Base-by-base conservation (phyloP, 495 filamentous ascomycete genomes). In the Hypoxylon fuscum region DNA sequence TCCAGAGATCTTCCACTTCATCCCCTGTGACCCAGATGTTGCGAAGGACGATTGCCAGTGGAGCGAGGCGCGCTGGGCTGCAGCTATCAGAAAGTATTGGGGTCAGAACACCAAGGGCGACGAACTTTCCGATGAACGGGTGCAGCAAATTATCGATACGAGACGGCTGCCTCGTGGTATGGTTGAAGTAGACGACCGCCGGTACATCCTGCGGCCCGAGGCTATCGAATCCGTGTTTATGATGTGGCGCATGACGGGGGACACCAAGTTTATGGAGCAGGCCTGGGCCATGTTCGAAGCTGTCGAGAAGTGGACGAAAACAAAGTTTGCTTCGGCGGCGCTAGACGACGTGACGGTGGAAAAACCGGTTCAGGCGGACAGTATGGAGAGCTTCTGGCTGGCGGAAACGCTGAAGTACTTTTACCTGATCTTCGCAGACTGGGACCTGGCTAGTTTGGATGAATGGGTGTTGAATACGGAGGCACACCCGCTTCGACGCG, bases 351-450 rank as follows among this genome's bases (percentile, higher is more conserved):
- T 71, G 21, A 74, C 70, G 11, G 8, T 12, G n/a, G 31, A 46
- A 5, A 51, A 47, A 8, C 73, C 73, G 37, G 53, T 58, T 14
- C 64, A 72, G 58, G 55, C 74, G 45, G 77, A 80, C 63, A 78
- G 74, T 47, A 79, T 78, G 78, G 78, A 81, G 68, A 79, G 76
- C 58, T 86, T 85, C 67, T 86, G 82, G 77, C 62, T 80, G 51
- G 85, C 88, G 2, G 90, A 93, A 72, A 92, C 90, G 17, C 71
- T 93, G 57, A 96, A 96, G 68, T 96, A 96, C 72, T 92, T 93
- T 64, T 96, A 92, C 59, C 73, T 96, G 56, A 84, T 93, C 32
- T 96, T 93, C 63, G 87, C 84, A 18, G 88, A 92, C 31, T 88
- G 89, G 20, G 80, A 85, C 52, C 71, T 87, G 46, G 78, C 91